phyloP scores from a whole-genome alignment of 2,329 filamentous ascomycete genomes.

The Lecanosticta acicola region DNA sequence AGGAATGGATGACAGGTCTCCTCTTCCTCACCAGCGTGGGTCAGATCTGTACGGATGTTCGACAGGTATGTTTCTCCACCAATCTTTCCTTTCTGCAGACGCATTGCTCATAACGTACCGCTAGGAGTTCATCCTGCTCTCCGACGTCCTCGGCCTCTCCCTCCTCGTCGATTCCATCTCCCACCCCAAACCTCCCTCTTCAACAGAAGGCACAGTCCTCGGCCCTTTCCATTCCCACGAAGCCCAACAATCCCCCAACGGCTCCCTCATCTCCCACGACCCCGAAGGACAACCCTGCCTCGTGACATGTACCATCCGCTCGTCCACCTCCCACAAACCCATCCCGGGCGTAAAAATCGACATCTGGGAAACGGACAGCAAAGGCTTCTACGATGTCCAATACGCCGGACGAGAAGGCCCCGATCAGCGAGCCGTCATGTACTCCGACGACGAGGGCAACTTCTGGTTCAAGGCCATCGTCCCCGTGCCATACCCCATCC shows the following conservation, averaged over 20 bases:
- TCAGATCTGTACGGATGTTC: slow-evolving; percentile 66
- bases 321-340: slow-evolving; percentile 58
- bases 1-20: slow-evolving; percentile 72
- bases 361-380: slow-evolving; percentile 78
- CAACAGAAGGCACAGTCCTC: slow-evolving; percentile 73
- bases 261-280: slow-evolving; percentile 61
- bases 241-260: slow-evolving; percentile 53
- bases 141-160: slow-evolving; percentile 71
- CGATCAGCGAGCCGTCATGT: slow-evolving; percentile 67
- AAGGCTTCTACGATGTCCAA: slow-evolving; percentile 79
- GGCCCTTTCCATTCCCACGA: slow-evolving; percentile 82
- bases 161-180: slow-evolving; percentile 77
- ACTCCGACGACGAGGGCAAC: slow-evolving; percentile 61
- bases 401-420: slow-evolving; percentile 58
- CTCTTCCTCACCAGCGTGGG: slow-evolving; percentile 67
- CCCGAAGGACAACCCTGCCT: slow-evolving; percentile 64
- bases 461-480: slow-evolving; percentile 85
- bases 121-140: slow-evolving; percentile 67
- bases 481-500: slow-evolving; percentile 80
- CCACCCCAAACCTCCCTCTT: slow-evolving; percentile 66
- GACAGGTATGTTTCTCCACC: slow-evolving; percentile 51
- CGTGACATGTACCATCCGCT: slow-evolving; percentile 62
- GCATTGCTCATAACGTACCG: background rate
- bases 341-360: slow-evolving; percentile 65
- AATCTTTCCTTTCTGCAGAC: background rate